Conservation (phyloP, 73 alveolate genomes). For the Effrenium voratum region DNA sequence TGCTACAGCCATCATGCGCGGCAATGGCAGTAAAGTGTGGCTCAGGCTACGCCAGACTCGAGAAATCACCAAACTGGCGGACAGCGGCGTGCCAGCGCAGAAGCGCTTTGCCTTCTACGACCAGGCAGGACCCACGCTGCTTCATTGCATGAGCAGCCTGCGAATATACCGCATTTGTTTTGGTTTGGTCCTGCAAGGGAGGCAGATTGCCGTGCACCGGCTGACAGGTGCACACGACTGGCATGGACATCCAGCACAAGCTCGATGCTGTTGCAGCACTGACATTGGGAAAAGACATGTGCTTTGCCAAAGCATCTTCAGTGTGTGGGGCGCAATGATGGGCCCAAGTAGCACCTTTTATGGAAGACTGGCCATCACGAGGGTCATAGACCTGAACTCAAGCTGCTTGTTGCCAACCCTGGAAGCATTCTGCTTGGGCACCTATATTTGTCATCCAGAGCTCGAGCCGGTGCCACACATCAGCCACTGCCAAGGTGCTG, state of each 20-base stretch:
- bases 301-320: too few species aligned
- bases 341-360: too few species aligned
- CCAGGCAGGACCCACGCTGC: conserved; percentile 10
- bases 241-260: conserved; percentile 93
- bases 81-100: conserved; percentile 94
- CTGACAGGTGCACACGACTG: conserved; percentile 69
- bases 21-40: not conserved
- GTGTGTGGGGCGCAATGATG: too few species aligned
- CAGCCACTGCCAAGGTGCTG: conserved; percentile 86
- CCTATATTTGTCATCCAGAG: too few species aligned
- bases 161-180: not conserved
- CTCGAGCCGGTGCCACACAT: too few species aligned
- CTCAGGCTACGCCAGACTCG: conserved; percentile 73
- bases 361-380: too few species aligned
- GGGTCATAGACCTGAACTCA: too few species aligned
- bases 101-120: conserved; percentile 93
- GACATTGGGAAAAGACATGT: conserved; percentile 93
- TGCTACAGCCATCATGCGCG: not conserved
- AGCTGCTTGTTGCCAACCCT: too few species aligned
- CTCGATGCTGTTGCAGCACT: conserved; percentile 85
- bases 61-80: conserved; percentile 83
- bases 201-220: not conserved
- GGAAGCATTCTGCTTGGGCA: too few species aligned
- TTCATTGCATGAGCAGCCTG: not conserved
- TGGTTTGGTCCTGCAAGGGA: not conserved